These are phyloP conservation scores for Fonsecaea erecta DNA, from an alignment of 2,329 filamentous ascomycete species.

Conservation along the genomic window DNA sequence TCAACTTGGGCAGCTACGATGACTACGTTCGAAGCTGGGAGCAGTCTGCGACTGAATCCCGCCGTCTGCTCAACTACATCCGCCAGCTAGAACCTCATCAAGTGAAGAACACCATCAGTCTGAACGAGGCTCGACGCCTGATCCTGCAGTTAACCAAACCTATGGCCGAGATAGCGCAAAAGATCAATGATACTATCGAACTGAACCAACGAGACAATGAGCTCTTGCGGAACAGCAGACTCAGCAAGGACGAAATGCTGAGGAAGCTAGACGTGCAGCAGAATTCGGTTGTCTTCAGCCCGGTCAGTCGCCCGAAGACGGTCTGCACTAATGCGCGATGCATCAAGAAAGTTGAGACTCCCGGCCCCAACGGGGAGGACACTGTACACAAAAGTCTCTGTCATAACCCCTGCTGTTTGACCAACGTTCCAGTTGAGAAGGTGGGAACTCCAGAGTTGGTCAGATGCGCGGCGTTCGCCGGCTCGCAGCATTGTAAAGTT, in stretches of 20 bases:
- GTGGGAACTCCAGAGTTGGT: constrained; percentile 39
- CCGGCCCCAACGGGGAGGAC: constrained; percentile 31
- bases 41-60: constrained; percentile 42
- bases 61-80: constrained; percentile 43
- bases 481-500: constrained; percentile 31
- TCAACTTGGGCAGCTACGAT: constrained; percentile 42
- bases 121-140: constrained; percentile 46
- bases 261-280: constrained; percentile 40
- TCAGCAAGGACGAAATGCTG: constrained; percentile 40
- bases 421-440: constrained; percentile 38
- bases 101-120: constrained; percentile 46
- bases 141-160: constrained; percentile 47
- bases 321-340: constrained; percentile 43
- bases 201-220: constrained; percentile 41
- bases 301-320: constrained; percentile 41
- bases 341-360: constrained; percentile 39
- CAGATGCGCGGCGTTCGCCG: constrained; percentile 39
- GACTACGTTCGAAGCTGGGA: constrained; percentile 47
- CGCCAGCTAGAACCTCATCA: constrained; percentile 40
- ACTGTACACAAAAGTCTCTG: constrained; percentile 42
- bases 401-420: constrained; percentile 42
- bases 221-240: constrained; percentile 37
- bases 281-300: constrained; percentile 35
- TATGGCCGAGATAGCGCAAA: constrained; percentile 45
- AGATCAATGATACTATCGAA: constrained; percentile 43